phyloP scores from a whole-genome alignment of 2,329 filamentous ascomycete genomes.

The Rachicladosporium sp. region DNA sequence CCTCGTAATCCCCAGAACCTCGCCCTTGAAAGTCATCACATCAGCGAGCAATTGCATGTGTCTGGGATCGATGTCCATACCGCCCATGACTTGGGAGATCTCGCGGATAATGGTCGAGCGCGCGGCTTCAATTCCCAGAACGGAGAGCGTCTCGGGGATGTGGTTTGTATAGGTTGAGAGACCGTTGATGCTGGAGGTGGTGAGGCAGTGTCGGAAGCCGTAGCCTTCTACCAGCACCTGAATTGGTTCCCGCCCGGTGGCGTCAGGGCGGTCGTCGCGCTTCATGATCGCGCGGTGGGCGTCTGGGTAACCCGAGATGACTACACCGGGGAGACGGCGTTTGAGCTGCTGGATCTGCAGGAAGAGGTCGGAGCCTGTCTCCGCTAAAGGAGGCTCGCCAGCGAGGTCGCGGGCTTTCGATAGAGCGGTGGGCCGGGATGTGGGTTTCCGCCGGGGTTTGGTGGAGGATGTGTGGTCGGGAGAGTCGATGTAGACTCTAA shows the following conservation, averaged over 20 bases:
- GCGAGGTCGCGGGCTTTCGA: not conserved
- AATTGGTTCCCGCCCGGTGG: conserved; percentile 47
- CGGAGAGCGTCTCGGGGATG: conserved; percentile 75
- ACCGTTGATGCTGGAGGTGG: conserved; percentile 79
- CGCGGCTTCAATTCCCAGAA: conserved; percentile 91
- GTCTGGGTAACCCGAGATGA: conserved; percentile 80
- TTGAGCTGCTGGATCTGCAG: conserved; percentile 76
- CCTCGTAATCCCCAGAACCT: conserved; percentile 89
- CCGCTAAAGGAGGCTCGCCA: conserved; percentile 28
- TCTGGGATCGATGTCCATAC: conserved; percentile 91
- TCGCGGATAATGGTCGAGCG: conserved; percentile 78
- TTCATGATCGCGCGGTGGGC: conserved; percentile 81
- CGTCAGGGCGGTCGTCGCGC: conserved; percentile 54
- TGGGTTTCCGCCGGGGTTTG: conserved; percentile 6
- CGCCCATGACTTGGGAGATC: conserved; percentile 78
- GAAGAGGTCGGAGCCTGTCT: conserved; percentile 52
- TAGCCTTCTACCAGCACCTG: conserved; percentile 80
- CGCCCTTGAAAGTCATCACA: conserved; percentile 98
- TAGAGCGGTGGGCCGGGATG: not conserved
- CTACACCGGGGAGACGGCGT: conserved; percentile 66
- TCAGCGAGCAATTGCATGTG: conserved; percentile 97
- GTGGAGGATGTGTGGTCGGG: conserved; percentile 10
- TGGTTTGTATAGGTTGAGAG: conserved; percentile 66
- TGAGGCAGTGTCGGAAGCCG: conserved; percentile 80
- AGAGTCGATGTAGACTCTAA: conserved; percentile 52